A percentile compares a stretch with the other conserved stretches of the same genome.
Evolutionary conservation across 768 basidiomycete genomes (phyloP).

Genomic region (Neoboletus subvelutipes): DNA sequence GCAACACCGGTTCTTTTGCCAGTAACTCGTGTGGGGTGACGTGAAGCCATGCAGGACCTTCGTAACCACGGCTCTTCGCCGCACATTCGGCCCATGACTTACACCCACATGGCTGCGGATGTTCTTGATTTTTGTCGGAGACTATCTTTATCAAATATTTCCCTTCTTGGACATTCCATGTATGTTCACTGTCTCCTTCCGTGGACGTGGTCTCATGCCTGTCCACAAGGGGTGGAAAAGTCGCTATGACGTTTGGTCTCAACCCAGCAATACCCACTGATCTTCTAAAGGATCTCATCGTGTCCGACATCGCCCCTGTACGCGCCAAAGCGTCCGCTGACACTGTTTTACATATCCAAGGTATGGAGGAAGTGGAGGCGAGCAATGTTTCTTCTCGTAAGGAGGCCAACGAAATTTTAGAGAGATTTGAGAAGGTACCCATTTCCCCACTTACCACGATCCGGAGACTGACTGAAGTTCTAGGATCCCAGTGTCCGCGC

Average conservation of each 20-base stretch:
- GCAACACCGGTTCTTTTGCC: constrained; percentile 10
- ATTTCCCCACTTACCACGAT: neutral
- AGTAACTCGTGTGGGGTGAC: neutral
- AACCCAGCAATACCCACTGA: constrained; percentile 40
- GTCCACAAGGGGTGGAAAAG: constrained; percentile 75
- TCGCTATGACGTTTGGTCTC: constrained; percentile 69
- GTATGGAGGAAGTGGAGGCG: constrained; percentile 72
- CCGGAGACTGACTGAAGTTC: constrained; percentile 5
- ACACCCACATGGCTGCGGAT: constrained; percentile 77
- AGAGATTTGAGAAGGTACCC: constrained; percentile 60
- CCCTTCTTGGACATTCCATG: constrained; percentile 91
- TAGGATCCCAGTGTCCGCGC: constrained; percentile 75
- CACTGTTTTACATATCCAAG: constrained; percentile 63
- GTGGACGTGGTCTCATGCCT: neutral
- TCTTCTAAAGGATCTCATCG: constrained; percentile 57
- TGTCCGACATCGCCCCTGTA: constrained; percentile 82
- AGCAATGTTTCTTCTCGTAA: constrained; percentile 57
- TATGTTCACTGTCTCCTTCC: constrained; percentile 36
- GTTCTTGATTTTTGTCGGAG: constrained; percentile 63
- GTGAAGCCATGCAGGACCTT: constrained; percentile 56
- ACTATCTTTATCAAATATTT: constrained; percentile 56
- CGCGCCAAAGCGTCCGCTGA: constrained; percentile 57
- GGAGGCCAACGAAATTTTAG: constrained; percentile 67
- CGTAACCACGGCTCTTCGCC: constrained; percentile 90
- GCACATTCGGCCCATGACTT: constrained; percentile 70